Conservation (phyloP, 2,329 filamentous ascomycete species). For the Beauveria sp. region DNA sequence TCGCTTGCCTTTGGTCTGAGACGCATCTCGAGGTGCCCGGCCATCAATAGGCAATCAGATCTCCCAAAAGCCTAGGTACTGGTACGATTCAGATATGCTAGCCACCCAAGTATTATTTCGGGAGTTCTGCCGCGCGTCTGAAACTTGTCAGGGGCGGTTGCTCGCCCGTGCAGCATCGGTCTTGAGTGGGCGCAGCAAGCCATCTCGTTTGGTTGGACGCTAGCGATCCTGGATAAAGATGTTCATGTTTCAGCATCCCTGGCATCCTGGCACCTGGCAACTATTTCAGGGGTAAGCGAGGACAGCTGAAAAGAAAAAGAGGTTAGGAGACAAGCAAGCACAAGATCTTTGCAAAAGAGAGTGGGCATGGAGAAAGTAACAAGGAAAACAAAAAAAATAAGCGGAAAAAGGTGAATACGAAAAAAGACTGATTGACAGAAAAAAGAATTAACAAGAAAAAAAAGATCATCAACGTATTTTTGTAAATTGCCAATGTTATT, state of each 20-base stretch:
- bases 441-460: not conserved
- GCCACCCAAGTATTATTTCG: not conserved
- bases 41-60: too few species aligned
- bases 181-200: not conserved
- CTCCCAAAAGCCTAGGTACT: too few species aligned
- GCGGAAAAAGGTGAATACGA: too few species aligned
- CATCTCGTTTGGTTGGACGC: not conserved
- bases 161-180: not conserved
- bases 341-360: not conserved
- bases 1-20: not conserved
- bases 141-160: not conserved
- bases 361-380: not conserved
- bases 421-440: not conserved
- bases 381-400: not conserved
- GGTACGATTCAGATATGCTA: too few species aligned
- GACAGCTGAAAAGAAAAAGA: too few species aligned
- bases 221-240: not conserved
- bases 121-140: not conserved
- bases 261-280: not conserved
- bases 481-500: not conserved
- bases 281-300: not conserved
- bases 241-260: constrained; percentile 1
- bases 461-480: not conserved
- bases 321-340: too few species aligned
- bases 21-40: not conserved